Base-by-base conservation (phyloP, 805 yeast species). In the Saturnispora sekii region DNA sequence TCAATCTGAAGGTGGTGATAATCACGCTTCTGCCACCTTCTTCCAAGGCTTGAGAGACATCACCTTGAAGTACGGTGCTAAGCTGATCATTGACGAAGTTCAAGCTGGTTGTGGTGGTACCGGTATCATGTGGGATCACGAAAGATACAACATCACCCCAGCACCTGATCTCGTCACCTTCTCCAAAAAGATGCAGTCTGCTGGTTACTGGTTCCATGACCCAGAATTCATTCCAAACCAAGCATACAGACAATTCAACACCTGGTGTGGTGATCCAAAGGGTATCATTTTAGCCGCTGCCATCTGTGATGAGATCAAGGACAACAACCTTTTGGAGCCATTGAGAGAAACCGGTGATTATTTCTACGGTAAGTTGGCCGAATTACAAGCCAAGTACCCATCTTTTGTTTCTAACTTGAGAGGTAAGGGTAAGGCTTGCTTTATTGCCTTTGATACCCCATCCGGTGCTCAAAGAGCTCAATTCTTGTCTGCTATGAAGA, bases 181-280 rank as follows among this genome's bases (percentile, higher is more conserved):
- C 70, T 81, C 90, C 55, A 84, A 84, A 72, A 84, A 84, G 72
- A 83, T 84, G 74, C 95, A 85, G 70, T 74, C 88, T 45, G 94
- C 95, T 35, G 95, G 95, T 48, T 85, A 78, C 74, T 84, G 74
- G 74, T 85, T 79, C 78, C 78, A 76, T 56, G 77, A 80, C 66
- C 79, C 83, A 40, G 81, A 78, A 56, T 66, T 84, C 48, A 72
- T 81, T 54, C 95, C 95, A 58, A 72, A 77, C 64, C 63, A 66
- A 58, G 79, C 94, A n/a, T 84, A 81, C 74, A 78, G 95, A 64
- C 94, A 85, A 72, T 84, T 84, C 76, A 84, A 84, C 78, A 84
- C 95, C 48, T 84, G 95, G 95, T 83, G 90, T 68, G 95, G 95
- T 57, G 95, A 84, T 67, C 89, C 94, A 62, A 81, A 88, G 48